Evolutionary conservation across 2,329 filamentous ascomycete species (phyloP).

Genomic region (Colletotrichum viniferum): DNA sequence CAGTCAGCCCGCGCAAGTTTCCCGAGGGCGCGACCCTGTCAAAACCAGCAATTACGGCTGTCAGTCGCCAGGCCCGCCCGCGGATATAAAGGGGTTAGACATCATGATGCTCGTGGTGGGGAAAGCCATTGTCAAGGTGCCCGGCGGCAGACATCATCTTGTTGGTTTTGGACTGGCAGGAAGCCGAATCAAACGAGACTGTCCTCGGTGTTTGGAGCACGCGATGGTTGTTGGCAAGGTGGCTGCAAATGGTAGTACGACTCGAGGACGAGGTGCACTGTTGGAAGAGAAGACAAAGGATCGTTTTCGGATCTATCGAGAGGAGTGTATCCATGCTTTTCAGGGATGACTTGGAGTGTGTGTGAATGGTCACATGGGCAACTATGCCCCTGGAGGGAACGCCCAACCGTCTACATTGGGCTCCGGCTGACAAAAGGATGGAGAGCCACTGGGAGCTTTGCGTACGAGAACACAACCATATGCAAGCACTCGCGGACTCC

Average conservation of each 20-base stretch:
- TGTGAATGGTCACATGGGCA: neutral
- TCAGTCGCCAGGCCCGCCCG: too few relatives aligned
- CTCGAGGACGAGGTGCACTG: too few relatives aligned
- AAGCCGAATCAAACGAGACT: neutral
- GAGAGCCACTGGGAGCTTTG: neutral
- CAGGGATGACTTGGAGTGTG: accelerated
- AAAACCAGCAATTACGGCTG: too few relatives aligned
- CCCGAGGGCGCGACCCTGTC: too few relatives aligned
- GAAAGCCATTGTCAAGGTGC: neutral
- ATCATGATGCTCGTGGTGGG: neutral
- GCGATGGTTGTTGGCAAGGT: neutral
- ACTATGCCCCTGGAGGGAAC: neutral
- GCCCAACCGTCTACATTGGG: accelerated
- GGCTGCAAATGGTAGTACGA: too few relatives aligned
- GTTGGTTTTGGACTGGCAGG: neutral
- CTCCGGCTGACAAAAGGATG: neutral
- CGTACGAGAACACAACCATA: neutral
- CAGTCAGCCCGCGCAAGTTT: neutral
- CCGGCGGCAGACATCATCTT: neutral
- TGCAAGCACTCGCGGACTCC: neutral
- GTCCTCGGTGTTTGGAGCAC: neutral
- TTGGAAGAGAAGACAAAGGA: too few relatives aligned
- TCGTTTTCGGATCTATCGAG: neutral
- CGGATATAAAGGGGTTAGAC: neutral
- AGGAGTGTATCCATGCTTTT: neutral